A percentile compares a stretch with the other conserved stretches of the same genome.
These are phyloP conservation scores for Alopecurus myosuroides DNA, from an alignment of 176 grass and related monocot genomes.

Conservation along the genomic window DNA sequence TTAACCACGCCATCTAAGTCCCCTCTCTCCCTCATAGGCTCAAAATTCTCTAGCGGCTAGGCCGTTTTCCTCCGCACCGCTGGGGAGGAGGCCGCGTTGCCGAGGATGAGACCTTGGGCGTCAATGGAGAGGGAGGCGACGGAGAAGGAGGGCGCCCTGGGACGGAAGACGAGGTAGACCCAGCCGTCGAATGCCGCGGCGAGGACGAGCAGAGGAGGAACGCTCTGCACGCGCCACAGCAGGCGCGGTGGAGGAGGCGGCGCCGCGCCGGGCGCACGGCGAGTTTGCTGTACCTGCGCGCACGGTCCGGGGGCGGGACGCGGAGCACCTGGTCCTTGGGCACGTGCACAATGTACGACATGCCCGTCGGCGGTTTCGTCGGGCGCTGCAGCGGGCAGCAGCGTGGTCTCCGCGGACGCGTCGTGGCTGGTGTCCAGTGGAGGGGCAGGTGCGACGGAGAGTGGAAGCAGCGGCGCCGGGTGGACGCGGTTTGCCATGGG, in stretches of 20 bases:
- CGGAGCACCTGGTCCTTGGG: conserved; percentile 86
- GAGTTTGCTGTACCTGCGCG: conserved; percentile 40
- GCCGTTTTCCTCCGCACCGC: neutral
- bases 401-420: neutral
- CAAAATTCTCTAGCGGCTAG: no score
- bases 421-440: neutral
- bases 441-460: neutral
- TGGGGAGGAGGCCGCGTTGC: neutral
- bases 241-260: conserved; percentile 24
- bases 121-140: conserved; percentile 46
- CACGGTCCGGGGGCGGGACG: conserved; percentile 59
- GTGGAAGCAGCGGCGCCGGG: neutral
- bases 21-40: no score
- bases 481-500: conserved; percentile 50
- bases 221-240: conserved; percentile 13
- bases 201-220: conserved; percentile 22
- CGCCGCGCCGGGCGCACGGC: conserved; percentile 32
- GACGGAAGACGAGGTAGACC: conserved; percentile 60
- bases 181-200: conserved; percentile 6
- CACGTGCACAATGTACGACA: conserved; percentile 70
- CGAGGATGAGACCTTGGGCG: conserved; percentile 21
- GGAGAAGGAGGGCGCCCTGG: conserved; percentile 60
- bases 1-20: no score
- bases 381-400: conserved; percentile 23
- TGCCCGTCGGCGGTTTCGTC: no score